These are phyloP conservation scores for Bassia scoparia DNA, from an alignment of 148 eudicot genomes.

Conservation along the genomic window DNA sequence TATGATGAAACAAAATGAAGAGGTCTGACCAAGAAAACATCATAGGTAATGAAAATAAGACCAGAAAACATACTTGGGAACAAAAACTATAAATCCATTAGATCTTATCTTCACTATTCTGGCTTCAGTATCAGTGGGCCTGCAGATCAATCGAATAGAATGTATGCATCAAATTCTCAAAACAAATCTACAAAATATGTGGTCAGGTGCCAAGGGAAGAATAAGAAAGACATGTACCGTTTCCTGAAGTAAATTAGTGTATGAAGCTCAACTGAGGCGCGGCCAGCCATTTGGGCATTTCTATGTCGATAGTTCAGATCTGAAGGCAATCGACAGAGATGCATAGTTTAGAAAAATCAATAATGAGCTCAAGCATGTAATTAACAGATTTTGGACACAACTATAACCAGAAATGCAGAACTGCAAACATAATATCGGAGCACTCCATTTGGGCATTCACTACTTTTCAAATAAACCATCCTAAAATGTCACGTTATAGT, in stretches of 20 bases:
- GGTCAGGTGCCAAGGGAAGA: not conserved
- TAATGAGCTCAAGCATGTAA: constrained; percentile 5
- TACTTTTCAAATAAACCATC: not conserved
- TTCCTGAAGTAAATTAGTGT: constrained; percentile 80
- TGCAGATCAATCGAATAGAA: constrained; percentile 42
- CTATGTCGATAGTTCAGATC: constrained; percentile 93
- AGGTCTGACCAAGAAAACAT: not conserved
- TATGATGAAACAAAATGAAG: not conserved
- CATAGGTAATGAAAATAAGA: not conserved
- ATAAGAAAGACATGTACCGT: constrained; percentile 37
- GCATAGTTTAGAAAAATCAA: not conserved
- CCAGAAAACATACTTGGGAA: constrained; percentile 68
- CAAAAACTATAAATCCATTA: constrained; percentile 93
- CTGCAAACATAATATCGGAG: not conserved
- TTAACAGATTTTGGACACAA: not conserved
- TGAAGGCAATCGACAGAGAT: constrained; percentile 30
- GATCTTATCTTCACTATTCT: constrained; percentile 90
- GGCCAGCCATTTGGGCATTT: constrained; percentile 96
- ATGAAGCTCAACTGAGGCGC: constrained; percentile 95
- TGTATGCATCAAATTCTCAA: not conserved
- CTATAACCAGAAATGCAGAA: too few species aligned
- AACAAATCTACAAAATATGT: not conserved
- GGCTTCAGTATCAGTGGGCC: constrained; percentile 88
- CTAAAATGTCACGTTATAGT: not conserved
- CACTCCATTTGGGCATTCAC: not conserved